phyloP scores from a whole-genome alignment of 768 basidiomycete genomes.

The Russula lepida region DNA sequence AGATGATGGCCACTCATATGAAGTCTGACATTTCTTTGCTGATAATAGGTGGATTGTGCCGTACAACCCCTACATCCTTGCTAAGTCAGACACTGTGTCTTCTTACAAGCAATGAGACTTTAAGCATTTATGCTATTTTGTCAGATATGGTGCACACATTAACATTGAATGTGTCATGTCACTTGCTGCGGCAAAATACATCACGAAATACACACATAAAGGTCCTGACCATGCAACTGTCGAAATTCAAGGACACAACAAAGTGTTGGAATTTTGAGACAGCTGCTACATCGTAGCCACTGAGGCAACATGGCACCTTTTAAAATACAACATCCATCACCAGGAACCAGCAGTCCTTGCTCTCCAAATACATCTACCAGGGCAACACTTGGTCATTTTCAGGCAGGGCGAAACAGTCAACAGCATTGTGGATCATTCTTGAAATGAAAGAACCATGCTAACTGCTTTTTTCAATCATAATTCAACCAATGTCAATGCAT shows the following conservation, averaged over 20 bases:
- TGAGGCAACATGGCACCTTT: not conserved
- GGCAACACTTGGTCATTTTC: not conserved
- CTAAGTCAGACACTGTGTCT: no score
- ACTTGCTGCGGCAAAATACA: not conserved
- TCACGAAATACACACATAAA: not conserved
- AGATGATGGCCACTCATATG: not conserved
- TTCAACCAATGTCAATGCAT: fast-evolving
- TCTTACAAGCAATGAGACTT: no score
- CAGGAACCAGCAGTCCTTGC: not conserved
- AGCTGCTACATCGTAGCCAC: not conserved
- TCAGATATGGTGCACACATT: not conserved
- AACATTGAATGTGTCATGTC: not conserved
- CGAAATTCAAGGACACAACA: not conserved
- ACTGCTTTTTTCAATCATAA: not conserved
- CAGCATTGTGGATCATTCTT: fast-evolving
- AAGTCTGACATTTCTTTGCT: not conserved
- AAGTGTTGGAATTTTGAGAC: not conserved
- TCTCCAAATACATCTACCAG: not conserved
- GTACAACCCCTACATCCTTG: not conserved
- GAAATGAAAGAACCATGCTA: not conserved
- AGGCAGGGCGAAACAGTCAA: not conserved
- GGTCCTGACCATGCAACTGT: not conserved
- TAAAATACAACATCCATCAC: not conserved
- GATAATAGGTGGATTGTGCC: not conserved
- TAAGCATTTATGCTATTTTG: no score